phyloP scores from a whole-genome alignment of 805 yeast genomes.

The Teunomyces barrocoloradensis region DNA sequence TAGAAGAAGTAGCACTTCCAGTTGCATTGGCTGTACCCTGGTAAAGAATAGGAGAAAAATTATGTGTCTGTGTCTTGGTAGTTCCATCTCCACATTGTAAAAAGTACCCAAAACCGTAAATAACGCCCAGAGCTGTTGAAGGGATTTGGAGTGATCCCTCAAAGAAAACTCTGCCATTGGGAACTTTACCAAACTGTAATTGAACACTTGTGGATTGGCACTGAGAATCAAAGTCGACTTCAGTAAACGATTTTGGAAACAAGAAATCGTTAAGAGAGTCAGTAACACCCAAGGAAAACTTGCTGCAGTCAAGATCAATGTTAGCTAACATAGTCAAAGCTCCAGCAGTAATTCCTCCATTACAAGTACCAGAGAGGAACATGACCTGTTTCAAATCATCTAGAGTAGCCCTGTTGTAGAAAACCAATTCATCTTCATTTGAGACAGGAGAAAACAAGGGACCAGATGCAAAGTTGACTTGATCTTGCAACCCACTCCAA shows the following conservation, averaged over 20 bases:
- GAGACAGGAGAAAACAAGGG: constrained; percentile 10
- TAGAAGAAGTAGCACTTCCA: neutral
- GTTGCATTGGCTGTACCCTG: neutral
- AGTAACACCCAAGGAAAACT: constrained; percentile 9
- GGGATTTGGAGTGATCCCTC: constrained; percentile 12
- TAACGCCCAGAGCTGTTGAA: neutral
- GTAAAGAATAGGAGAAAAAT: neutral
- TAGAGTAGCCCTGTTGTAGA: constrained; percentile 15
- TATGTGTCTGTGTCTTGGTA: neutral
- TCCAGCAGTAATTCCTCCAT: constrained; percentile 13
- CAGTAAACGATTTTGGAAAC: constrained; percentile 11
- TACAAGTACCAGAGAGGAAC: constrained; percentile 14
- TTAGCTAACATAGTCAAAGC: constrained; percentile 9
- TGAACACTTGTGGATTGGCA: constrained; percentile 6
- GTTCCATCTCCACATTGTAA: constrained; percentile 13
- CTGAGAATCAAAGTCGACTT: neutral
- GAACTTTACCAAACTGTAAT: constrained; percentile 7
- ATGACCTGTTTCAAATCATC: constrained; percentile 12
- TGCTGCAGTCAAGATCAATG: constrained; percentile 12
- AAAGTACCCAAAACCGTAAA: constrained; percentile 8
- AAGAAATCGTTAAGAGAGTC: constrained; percentile 13
- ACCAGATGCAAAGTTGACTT: constrained; percentile 11
- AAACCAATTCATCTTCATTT: constrained; percentile 9
- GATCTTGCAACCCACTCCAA: constrained; percentile 12
- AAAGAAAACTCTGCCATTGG: constrained; percentile 13